phyloP scores from a whole-genome alignment of 2,329 filamentous ascomycete species.

The Tolypocladium sp. region DNA sequence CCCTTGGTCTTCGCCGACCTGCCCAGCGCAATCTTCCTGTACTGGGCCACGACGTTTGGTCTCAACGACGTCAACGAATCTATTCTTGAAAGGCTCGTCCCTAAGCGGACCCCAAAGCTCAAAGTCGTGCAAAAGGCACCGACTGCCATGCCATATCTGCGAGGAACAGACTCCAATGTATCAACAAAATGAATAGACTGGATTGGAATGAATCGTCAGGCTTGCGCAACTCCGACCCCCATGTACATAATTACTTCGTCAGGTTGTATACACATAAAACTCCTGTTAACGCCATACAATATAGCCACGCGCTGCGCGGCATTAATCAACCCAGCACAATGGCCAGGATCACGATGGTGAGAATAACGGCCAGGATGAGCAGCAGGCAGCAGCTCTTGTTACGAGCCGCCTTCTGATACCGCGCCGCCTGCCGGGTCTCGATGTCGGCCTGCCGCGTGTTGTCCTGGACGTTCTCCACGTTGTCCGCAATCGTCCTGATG shows the following conservation, averaged over 20 bases:
- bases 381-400: constrained; percentile 92
- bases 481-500: constrained; percentile 83
- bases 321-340: constrained; percentile 60
- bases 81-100: constrained; percentile 15
- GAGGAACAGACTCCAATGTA: constrained; percentile 2
- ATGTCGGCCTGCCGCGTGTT: constrained; percentile 79
- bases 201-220: constrained; percentile 2
- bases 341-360: constrained; percentile 83
- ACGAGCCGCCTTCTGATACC: constrained; percentile 91
- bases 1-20: constrained; percentile 24
- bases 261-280: constrained; percentile 5
- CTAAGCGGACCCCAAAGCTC: constrained; percentile 9
- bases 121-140: constrained; percentile 4
- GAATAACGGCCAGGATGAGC: constrained; percentile 77
- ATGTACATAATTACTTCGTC: constrained; percentile 5
- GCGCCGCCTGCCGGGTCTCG: constrained; percentile 75
- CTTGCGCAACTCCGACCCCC: not conserved
- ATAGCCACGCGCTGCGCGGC: not conserved
- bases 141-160: constrained; percentile 12
- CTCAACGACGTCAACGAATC: constrained; percentile 23
- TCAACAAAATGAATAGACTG: constrained; percentile 7
- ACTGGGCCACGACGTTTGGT: constrained; percentile 27
- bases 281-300: constrained; percentile 5
- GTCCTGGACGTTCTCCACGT: constrained; percentile 73
- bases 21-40: constrained; percentile 30